Base-by-base conservation (phyloP, 164 flowering plant genomes). In the Umbellularia californica region DNA sequence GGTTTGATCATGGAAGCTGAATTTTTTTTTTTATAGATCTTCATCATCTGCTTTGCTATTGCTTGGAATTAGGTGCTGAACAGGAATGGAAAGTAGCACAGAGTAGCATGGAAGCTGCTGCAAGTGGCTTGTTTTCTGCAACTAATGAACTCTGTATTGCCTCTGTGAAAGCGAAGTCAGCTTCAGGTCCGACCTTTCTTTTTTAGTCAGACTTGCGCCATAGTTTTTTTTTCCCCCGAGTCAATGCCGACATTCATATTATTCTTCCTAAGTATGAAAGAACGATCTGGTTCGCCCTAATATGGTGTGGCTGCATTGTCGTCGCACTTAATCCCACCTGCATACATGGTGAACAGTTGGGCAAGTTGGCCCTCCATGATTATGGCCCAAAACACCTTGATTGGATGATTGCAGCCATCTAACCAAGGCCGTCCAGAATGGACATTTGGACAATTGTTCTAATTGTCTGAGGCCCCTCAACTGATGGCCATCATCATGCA, bases 41-140 rank as follows among this genome's bases (percentile, higher is more conserved):
- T 41, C 14, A 10, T 64, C 51, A 14, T 67, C n/a, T 75, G 27
- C 20, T 65, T 76, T 63, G 24, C 30, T 47, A 25, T 22, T 71
- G 66, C 27, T 68, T 73, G 65, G 65, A 52, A 76, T 70, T 69
- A 95, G 99, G 95, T 82, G 78, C 91, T 75, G 99, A 95, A 77
- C 90, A 90, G 74, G 99, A 95, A 72, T 90, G 94, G 97, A 89
- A 88, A 83, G 79, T 88, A 72, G 93, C 95, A 58, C 87, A 95
- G 76, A 90, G 82, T 82, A 90, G 78, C 82, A 76, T 92, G 91
- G 98, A 95, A 76, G 90, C 89, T 81, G 97, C 97, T 70, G 82
- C 97, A 23, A 87, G 63, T 84, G 86, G 82, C 79, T 81, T 93
- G 72, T 83, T 82, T 77, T 82, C 96, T 83, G 92, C 92, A 66